Conservation (phyloP, 306 rosid genomes). For the Acacia acuminata region DNA sequence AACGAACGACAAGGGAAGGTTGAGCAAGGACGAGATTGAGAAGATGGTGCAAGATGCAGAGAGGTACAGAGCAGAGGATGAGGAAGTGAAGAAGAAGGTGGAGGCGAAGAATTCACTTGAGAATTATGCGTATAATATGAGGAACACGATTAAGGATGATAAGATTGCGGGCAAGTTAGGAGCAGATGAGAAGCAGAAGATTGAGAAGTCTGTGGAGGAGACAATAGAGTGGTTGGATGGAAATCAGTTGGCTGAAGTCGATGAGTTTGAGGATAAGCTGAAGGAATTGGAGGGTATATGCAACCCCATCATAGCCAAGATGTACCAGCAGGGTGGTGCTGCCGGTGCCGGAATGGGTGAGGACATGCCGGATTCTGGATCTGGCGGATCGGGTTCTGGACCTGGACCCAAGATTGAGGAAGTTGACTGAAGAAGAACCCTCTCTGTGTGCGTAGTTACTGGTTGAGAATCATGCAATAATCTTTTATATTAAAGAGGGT, state of each 20-base stretch:
- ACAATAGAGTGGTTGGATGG: constrained; percentile 71
- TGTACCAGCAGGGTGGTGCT: constrained; percentile 62
- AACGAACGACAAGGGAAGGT: constrained; percentile 76
- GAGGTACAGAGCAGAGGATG: constrained; percentile 82
- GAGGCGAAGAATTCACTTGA: constrained; percentile 80
- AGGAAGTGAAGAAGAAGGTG: constrained; percentile 87
- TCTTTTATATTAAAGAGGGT: not conserved
- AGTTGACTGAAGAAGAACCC: constrained; percentile 48
- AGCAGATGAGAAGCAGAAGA: constrained; percentile 54
- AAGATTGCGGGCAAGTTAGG: constrained; percentile 64
- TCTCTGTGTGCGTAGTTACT: not conserved
- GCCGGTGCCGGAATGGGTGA: constrained; percentile 36
- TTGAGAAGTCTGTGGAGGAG: constrained; percentile 74
- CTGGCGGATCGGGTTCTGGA: constrained; percentile 42
- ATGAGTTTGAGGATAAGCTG: constrained; percentile 75
- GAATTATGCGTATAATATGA: constrained; percentile 87
- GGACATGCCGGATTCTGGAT: constrained; percentile 35
- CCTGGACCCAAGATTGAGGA: constrained; percentile 91
- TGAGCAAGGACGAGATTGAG: constrained; percentile 86
- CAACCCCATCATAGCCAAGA: constrained; percentile 71
- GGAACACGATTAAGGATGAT: constrained; percentile 74
- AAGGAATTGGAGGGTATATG: constrained; percentile 77
- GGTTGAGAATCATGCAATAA: not conserved
- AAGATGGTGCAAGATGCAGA: constrained; percentile 87
- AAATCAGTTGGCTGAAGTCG: constrained; percentile 83